Percentiles rank a stretch among this genome's conserved stretches.
phyloP scores from a whole-genome alignment of 768 basidiomycete genomes.

The Hygrocybe coccinea region DNA sequence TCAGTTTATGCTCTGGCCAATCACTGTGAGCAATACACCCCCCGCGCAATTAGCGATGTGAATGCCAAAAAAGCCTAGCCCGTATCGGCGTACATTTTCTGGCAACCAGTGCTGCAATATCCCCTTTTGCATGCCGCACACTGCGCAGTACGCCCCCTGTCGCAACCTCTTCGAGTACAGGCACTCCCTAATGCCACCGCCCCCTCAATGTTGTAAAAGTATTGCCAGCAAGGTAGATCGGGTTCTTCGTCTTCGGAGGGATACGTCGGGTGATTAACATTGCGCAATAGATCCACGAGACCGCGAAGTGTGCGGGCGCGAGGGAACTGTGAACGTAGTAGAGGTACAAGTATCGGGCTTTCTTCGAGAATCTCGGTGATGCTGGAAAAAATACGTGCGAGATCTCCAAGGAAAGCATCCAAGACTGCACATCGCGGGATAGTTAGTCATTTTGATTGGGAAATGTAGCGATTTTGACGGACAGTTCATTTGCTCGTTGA shows the following conservation, averaged over 20 bases:
- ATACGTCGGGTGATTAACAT: neutral
- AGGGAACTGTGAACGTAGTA: slow-evolving; percentile 2
- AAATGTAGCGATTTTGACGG: neutral
- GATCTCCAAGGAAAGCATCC: too few species aligned
- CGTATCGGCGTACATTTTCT: neutral
- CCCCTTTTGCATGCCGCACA: slow-evolving; percentile 1
- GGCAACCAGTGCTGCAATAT: neutral
- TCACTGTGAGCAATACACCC: neutral
- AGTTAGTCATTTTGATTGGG: neutral
- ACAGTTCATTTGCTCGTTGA: neutral
- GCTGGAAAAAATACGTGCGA: too few species aligned
- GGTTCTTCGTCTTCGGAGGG: too few species aligned
- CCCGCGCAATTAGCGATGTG: too few species aligned
- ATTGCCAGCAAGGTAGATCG: too few species aligned
- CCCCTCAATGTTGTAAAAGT: too few species aligned
- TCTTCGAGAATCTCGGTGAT: too few species aligned
- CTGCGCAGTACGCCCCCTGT: neutral
- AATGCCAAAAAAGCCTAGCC: too few species aligned
- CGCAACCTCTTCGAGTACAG: slow-evolving; percentile 2
- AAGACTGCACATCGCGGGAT: neutral
- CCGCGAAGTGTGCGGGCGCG: neutral
- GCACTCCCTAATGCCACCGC: neutral
- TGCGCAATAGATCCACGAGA: neutral
- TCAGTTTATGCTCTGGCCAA: neutral
- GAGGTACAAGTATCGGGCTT: neutral